phyloP scores from a whole-genome alignment of 805 yeast genomes.

The Middelhovenomyces tepae region DNA sequence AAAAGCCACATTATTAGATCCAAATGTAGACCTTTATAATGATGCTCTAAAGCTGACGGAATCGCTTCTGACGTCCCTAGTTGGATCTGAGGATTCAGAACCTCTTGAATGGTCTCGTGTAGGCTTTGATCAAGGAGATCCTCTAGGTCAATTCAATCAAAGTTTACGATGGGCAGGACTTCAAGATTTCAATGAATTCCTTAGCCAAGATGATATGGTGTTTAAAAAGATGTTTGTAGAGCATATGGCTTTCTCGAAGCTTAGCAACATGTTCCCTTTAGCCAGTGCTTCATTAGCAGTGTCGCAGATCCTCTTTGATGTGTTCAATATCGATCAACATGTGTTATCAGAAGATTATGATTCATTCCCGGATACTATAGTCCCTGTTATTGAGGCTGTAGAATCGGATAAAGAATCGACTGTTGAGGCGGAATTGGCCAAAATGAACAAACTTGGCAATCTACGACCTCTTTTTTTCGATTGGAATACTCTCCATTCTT shows the following conservation, averaged over 20 bases:
- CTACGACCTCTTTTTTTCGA: slow-evolving; percentile 20
- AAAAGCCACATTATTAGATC: slow-evolving; percentile 9
- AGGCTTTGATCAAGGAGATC: slow-evolving; percentile 14
- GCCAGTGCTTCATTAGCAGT: slow-evolving; percentile 17
- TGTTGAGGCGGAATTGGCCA: slow-evolving; percentile 12
- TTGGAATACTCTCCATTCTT: slow-evolving; percentile 48
- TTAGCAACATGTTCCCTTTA: slow-evolving; percentile 17
- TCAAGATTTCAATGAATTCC: slow-evolving; percentile 20
- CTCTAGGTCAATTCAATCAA: slow-evolving; percentile 11
- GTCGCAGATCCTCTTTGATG: slow-evolving; percentile 14
- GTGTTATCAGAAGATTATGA: slow-evolving; percentile 4
- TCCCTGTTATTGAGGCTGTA: slow-evolving; percentile 13
- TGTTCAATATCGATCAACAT: slow-evolving; percentile 11
- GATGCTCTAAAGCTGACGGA: slow-evolving; percentile 9
- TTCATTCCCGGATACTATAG: slow-evolving; percentile 11
- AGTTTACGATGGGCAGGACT: slow-evolving; percentile 16
- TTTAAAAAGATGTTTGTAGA: slow-evolving; percentile 18
- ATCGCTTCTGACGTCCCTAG: slow-evolving; percentile 10
- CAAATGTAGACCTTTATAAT: slow-evolving; percentile 5
- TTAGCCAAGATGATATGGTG: slow-evolving; percentile 14
- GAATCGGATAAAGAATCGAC: slow-evolving; percentile 1
- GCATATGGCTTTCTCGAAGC: slow-evolving; percentile 17
- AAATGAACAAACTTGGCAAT: slow-evolving; percentile 14
- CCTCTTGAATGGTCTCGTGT: slow-evolving; percentile 16
- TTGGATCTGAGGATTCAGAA: slow-evolving; percentile 13